Evolutionary conservation across 192 early-diverging fungal species (phyloP), one percentile per base, ranked within the genome.

Genomic region (Radiomyces spectabilis): DNA sequence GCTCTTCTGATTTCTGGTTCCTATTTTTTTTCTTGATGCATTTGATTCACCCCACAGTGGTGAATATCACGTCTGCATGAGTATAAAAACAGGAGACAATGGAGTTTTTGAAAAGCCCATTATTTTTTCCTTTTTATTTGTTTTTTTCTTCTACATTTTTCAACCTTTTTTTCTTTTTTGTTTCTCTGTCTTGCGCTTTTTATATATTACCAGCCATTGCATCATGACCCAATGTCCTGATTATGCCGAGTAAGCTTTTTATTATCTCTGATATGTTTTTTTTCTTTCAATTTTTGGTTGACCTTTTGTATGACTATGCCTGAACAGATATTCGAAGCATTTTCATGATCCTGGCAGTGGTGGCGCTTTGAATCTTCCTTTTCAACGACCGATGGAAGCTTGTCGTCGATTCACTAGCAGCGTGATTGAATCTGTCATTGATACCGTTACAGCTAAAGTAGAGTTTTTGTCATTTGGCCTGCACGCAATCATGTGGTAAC

Each of bases 391-490:
- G 27, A 57, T 70, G 4, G 51, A 46, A 29, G 48, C 57, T 12
- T 73, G 72, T 58, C 68, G 81, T 2, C 68, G 63, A 26, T 83
- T 83, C 51, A 55, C 19, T 16, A 79, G 63, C 35, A 44, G 48
- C 4, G 63, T 73, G 1, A 70, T 83, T 13, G 77, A 83, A 46
- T 19, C 53, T 3, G 61, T 65, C 3, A 63, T 83, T 30, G 16
- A 49, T n/a, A 51, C 68, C 22, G 35, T 72, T 7, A 69, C 65
- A 6, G 58, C 61, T 10, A 26, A 53, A 37, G 63, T 65, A 52
- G 41, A 31, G 1, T 22, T 13, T 46, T 32, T 19, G 30, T 44
- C 21, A 18, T n/a, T n/a, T n/a, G n/a, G n/a, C n/a, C n/a, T n/a
- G n/a, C n/a, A n/a, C n/a, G n/a, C n/a, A n/a, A n/a, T n/a, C n/a